Evolutionary conservation across 257 asterid species (phyloP).

Genomic region (Przewalskia tangutica): DNA sequence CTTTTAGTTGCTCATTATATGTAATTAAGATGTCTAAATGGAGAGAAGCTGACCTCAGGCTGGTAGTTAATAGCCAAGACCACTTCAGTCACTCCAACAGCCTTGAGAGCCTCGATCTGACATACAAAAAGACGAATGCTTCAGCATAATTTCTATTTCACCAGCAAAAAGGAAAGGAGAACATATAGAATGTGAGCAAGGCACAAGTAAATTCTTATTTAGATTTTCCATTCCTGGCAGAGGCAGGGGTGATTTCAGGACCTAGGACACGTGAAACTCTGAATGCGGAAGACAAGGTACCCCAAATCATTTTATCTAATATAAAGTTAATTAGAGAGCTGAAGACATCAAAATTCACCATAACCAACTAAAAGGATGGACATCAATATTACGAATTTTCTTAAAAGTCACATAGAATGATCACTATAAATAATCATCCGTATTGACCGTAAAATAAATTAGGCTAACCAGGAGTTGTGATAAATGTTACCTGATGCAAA

Average conservation of each 20-base stretch:
- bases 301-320: not conserved
- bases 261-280: not conserved
- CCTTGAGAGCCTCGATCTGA: slow-evolving; percentile 83
- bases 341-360: not conserved
- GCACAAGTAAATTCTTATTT: not conserved
- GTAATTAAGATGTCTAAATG: not conserved
- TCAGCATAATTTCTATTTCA: not conserved
- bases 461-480: not conserved
- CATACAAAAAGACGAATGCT: not conserved
- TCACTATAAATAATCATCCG: not conserved
- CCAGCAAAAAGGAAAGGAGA: not conserved
- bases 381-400: not conserved
- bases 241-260: not conserved
- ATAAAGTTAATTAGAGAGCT: not conserved
- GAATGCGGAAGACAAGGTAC: not conserved
- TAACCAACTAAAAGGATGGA: not conserved
- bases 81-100: slow-evolving; percentile 24
- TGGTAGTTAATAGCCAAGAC: slow-evolving; percentile 93
- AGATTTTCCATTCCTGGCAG: not conserved
- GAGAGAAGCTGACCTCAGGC: slow-evolving; percentile 57
- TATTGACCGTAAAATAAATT: not conserved
- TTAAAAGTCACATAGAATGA: not conserved
- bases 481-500: slow-evolving; percentile 77
- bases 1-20: not conserved
- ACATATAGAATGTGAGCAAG: not conserved